Evolutionary conservation across 23 red algal species (phyloP).

Genomic region (Gracilariopsis chorda): DNA sequence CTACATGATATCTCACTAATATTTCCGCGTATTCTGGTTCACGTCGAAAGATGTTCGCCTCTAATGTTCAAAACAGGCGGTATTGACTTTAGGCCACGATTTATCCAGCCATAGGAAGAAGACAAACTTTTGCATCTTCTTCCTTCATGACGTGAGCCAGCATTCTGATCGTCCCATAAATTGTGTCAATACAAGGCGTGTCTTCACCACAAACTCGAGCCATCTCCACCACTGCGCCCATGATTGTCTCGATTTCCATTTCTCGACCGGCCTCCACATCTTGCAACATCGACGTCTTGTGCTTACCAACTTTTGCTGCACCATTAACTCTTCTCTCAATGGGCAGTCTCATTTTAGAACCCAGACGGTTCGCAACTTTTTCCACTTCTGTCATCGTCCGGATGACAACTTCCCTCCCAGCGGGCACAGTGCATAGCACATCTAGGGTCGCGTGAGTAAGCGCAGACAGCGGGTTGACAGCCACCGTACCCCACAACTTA

Average conservation of each 20-base stretch:
- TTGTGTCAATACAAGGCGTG: constrained; percentile 52
- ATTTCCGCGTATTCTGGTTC: too few relatives aligned
- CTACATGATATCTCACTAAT: too few relatives aligned
- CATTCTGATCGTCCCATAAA: constrained; percentile 66
- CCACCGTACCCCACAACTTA: constrained; percentile 73
- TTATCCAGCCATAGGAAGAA: constrained; percentile 29
- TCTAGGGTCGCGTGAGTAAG: constrained; percentile 73
- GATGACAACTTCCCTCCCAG: constrained; percentile 39
- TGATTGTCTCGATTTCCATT: constrained; percentile 81
- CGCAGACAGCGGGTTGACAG: constrained; percentile 75
- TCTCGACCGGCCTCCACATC: constrained; percentile 72
- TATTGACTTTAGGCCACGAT: too few relatives aligned
- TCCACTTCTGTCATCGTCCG: constrained; percentile 64
- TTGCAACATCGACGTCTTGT: constrained; percentile 67
- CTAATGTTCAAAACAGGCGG: too few relatives aligned
- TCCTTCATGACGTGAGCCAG: constrained; percentile 43
- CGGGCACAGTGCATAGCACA: constrained; percentile 47
- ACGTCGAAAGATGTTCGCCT: too few relatives aligned
- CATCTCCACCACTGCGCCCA: constrained; percentile 67
- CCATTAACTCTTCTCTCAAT: constrained; percentile 70
- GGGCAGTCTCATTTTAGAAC: constrained; percentile 54
- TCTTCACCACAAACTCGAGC: constrained; percentile 33
- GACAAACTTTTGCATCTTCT: constrained; percentile 22
- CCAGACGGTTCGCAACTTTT: constrained; percentile 37
- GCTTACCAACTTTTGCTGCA: constrained; percentile 59